A percentile compares a stretch with the other conserved stretches of the same genome.
Conservation (phyloP, 2,329 filamentous ascomycete genomes). For the Parastagonospora avenae region DNA sequence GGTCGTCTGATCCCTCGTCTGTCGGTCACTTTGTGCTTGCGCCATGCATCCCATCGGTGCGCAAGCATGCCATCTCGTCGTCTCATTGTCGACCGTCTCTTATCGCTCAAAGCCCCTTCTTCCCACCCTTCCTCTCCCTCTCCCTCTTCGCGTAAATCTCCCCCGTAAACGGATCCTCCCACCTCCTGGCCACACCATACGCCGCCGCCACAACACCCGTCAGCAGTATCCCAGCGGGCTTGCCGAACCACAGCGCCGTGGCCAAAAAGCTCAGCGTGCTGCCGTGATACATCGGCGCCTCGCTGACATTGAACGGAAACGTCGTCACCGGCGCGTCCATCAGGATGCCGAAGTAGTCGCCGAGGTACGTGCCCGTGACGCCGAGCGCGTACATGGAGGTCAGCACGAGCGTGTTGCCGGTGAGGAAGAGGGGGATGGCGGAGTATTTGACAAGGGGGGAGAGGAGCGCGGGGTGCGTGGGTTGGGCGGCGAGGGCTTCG, state of each 20-base stretch:
- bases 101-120: constrained; percentile 38
- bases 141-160: constrained; percentile 91
- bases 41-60: no score
- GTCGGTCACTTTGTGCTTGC: no score
- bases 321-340: constrained; percentile 94
- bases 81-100: no score
- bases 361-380: constrained; percentile 93
- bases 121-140: constrained; percentile 49
- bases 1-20: no score
- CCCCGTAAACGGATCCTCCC: constrained; percentile 93
- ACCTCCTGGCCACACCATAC: constrained; percentile 80
- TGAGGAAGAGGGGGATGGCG: constrained; percentile 72
- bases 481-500: constrained; percentile 75
- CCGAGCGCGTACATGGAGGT: constrained; percentile 91
- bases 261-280: constrained; percentile 91
- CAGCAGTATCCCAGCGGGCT: constrained; percentile 82
- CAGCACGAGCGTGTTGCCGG: constrained; percentile 83
- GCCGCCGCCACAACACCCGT: constrained; percentile 75
- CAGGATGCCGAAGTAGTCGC: constrained; percentile 98
- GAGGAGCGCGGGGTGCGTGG: constrained; percentile 74
- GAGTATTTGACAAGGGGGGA: constrained; percentile 63
- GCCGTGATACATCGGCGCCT: constrained; percentile 95
- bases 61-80: no score
- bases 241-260: constrained; percentile 81
- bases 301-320: constrained; percentile 92